These are phyloP conservation scores for Chlamydomonas applanata DNA, from an alignment of 139 green algal species.

Conservation along the genomic window DNA sequence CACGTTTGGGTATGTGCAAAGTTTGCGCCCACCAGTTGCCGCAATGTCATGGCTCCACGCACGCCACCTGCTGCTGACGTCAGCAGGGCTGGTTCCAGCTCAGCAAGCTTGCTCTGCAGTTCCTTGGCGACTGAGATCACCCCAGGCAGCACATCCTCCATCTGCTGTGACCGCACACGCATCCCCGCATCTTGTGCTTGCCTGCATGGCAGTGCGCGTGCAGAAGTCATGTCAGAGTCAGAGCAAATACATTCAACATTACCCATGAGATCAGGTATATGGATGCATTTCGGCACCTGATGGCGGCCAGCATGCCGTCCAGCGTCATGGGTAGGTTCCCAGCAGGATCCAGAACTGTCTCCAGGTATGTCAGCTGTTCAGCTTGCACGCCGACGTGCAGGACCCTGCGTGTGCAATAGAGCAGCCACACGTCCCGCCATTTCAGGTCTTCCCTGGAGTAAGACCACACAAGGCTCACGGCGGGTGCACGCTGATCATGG, in stretches of 20 bases:
- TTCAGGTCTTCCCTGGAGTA: too few species aligned
- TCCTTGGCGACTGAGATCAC: background rate
- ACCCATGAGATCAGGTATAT: too few species aligned
- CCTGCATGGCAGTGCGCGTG: background rate
- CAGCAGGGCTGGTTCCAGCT: background rate
- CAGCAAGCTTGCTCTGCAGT: background rate
- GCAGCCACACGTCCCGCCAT: background rate
- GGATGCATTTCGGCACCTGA: too few species aligned
- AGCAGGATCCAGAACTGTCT: constrained; percentile 15
- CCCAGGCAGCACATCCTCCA: background rate
- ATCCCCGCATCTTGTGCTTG: background rate
- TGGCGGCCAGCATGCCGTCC: constrained; percentile 13
- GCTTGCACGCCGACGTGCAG: background rate
- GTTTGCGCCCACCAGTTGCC: background rate
- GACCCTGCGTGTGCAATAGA: background rate
- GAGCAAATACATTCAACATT: too few species aligned
- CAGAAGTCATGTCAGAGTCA: too few species aligned
- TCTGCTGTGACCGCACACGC: constrained; percentile 3
- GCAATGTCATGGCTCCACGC: background rate
- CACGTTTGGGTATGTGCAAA: too few species aligned
- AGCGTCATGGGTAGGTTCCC: constrained; percentile 11
- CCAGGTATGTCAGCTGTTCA: constrained; percentile 16
- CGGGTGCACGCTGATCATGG: background rate
- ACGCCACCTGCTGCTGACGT: background rate
- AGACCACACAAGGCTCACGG: too few species aligned